Base-by-base conservation (phyloP, 371 early-diverging fungal species). In the Rhizopus arrhizus region DNA sequence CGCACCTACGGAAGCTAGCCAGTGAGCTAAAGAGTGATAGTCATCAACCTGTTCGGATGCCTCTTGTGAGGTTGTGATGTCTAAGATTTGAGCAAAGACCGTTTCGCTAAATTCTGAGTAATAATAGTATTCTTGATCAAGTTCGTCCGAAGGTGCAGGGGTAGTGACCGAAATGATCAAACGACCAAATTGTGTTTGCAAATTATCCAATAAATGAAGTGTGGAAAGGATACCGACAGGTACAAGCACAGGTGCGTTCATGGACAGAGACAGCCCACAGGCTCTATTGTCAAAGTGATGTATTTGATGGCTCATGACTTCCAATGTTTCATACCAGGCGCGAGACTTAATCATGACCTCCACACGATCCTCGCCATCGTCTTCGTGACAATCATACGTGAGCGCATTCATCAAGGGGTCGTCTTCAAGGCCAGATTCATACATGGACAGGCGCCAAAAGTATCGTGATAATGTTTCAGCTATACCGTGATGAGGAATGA, bases 381-480 rank as follows among this genome's bases (percentile, higher is more conserved):
- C 73, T 56, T 66, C 72, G 33, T 73, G 72, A 9, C 68, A 70
- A 55, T 75, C 72, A 57, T 65, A 75, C 9, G 62, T 58, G 1
- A 75, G 57, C 6, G 68, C 61, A 42, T 65, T 59, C 69, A 70
- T 68, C 47, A 72, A 53, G 3, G 61, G 52, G 32, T 69, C 68
- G 38, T 75, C 75, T 31, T 73, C 73, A 12, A 62, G 55, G 11
- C 69, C 70, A 15, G 72, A 66, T 53, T 72, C 74, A 42, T 75
- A 70, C 65, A 73, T 71, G 22, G 78, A 62, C 10, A 71, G 49
- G 11, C 69, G 62, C 75, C 75, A 78, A 45, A 75, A 70, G 33
- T 75, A 69, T 7, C 58, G 53, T 11, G 78, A 60, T 4, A 73
- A 52, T 12, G 45, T 56, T 16, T 61, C 53, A 10, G 73, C 57